Percentiles rank a stretch among this genome's conserved stretches.
Evolutionary conservation across 2,329 filamentous ascomycete genomes (phyloP).

Genomic region (Cladosporium austrohemisphaericum): DNA sequence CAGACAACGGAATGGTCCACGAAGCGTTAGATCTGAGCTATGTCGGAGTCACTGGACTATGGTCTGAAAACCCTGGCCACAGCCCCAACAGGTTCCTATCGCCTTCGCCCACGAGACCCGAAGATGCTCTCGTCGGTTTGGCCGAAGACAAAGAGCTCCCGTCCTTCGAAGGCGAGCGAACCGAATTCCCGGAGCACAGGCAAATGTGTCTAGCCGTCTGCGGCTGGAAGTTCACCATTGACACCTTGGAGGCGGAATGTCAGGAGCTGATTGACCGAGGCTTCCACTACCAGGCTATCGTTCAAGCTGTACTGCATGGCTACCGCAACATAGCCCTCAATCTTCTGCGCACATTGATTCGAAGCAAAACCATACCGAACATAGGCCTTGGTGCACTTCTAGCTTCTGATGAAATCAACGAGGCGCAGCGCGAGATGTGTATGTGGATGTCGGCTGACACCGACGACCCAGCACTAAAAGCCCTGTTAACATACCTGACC

Average conservation of each 20-base stretch:
- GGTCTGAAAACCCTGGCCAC: constrained; percentile 58
- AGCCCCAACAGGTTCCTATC: constrained; percentile 25
- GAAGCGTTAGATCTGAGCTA: constrained; percentile 69
- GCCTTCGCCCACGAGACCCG: constrained; percentile 23
- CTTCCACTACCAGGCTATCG: constrained; percentile 71
- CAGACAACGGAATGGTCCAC: constrained; percentile 66
- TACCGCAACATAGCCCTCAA: constrained; percentile 65
- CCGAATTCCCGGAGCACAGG: constrained; percentile 65
- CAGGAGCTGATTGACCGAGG: constrained; percentile 50
- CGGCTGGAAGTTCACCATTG: constrained; percentile 61
- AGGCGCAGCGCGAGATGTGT: constrained; percentile 60
- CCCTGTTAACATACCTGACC: constrained; percentile 72
- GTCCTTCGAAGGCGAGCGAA: constrained; percentile 60
- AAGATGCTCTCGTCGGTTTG: constrained; percentile 56
- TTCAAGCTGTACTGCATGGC: constrained; percentile 70
- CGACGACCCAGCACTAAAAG: constrained; percentile 74
- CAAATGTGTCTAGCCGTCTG: constrained; percentile 73
- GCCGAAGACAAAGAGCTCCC: constrained; percentile 61
- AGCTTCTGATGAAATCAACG: constrained; percentile 48
- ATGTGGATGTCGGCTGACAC: constrained; percentile 61
- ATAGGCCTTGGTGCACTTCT: constrained; percentile 48
- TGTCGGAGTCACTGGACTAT: constrained; percentile 68
- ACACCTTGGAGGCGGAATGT: constrained; percentile 48
- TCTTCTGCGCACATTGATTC: constrained; percentile 65
- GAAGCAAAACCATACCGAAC: constrained; percentile 61